These are phyloP conservation scores for Pleurostoma richardsiae DNA, from an alignment of 2,329 filamentous ascomycete genomes.

Conservation along the genomic window DNA sequence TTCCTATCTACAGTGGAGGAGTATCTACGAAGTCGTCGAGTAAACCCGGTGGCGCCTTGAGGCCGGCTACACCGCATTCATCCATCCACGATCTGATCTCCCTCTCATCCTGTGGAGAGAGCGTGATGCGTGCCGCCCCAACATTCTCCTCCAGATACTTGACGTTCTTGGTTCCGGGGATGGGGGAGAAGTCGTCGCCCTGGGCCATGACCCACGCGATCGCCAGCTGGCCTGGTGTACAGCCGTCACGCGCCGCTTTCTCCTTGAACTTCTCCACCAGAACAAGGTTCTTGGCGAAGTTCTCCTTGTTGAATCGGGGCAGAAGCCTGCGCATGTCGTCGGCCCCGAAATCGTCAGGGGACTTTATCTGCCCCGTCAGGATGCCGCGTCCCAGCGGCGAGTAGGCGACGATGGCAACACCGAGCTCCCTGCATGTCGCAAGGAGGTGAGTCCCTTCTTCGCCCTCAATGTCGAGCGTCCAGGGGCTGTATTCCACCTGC, in stretches of 20 bases:
- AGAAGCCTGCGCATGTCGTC: constrained; percentile 23
- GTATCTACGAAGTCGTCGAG: neutral
- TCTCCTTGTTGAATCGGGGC: constrained; percentile 38
- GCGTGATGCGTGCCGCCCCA: constrained; percentile 1
- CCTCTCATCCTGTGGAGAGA: constrained; percentile 4
- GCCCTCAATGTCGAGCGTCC: constrained; percentile 42
- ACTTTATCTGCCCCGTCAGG: constrained; percentile 33
- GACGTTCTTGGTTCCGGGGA: constrained; percentile 42
- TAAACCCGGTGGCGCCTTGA: neutral
- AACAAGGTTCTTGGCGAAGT: constrained; percentile 42
- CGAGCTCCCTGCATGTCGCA: constrained; percentile 40
- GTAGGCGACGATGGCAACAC: constrained; percentile 34
- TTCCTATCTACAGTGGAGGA: neutral
- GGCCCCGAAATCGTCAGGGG: constrained; percentile 27
- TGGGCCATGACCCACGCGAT: constrained; percentile 51
- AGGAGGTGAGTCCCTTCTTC: constrained; percentile 26
- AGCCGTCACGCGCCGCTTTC: constrained; percentile 24
- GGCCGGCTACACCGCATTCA: neutral
- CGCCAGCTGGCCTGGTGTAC: constrained; percentile 46
- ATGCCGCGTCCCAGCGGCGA: constrained; percentile 36
- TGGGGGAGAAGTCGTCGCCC: constrained; percentile 40
- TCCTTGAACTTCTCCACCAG: constrained; percentile 18
- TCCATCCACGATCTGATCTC: constrained; percentile 4
- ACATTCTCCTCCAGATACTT: constrained; percentile 39
- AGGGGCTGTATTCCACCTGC: constrained; percentile 49